Evolutionary conservation across 2,329 filamentous ascomycete genomes (phyloP).

Genomic region (Fusarium sp.): DNA sequence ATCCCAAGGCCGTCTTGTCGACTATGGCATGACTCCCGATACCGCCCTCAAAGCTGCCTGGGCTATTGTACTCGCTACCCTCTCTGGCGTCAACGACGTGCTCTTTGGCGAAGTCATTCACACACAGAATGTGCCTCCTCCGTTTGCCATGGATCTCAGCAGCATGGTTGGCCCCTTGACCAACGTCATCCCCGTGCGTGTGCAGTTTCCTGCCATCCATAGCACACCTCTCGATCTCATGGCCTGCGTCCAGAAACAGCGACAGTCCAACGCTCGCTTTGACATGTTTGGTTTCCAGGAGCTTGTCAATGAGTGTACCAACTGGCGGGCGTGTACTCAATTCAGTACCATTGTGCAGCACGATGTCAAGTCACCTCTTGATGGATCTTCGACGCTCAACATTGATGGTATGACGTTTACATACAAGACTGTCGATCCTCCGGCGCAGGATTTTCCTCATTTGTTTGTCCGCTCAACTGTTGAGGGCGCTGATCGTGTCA

Average conservation of each 20-base stretch:
- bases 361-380: constrained; percentile 45
- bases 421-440: constrained; percentile 56
- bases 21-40: constrained; percentile 61
- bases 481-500: constrained; percentile 51
- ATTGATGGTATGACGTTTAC: constrained; percentile 60
- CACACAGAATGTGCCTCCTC: constrained; percentile 58
- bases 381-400: constrained; percentile 56
- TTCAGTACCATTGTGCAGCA: constrained; percentile 69
- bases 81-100: constrained; percentile 63
- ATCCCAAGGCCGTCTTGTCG: constrained; percentile 54
- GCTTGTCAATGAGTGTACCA: constrained; percentile 65
- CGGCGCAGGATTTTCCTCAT: constrained; percentile 57
- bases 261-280: constrained; percentile 59
- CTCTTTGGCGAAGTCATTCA: constrained; percentile 68
- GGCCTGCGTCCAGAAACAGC: constrained; percentile 61
- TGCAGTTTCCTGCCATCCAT: constrained; percentile 57
- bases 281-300: constrained; percentile 64
- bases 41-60: constrained; percentile 69
- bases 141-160: constrained; percentile 66
- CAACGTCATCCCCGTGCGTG: constrained; percentile 63
- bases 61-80: constrained; percentile 65
- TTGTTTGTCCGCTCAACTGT: constrained; percentile 58
- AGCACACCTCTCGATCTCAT: constrained; percentile 63
- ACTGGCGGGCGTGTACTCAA: constrained; percentile 65
- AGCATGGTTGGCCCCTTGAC: constrained; percentile 60